Evolutionary conservation across 2,329 filamentous ascomycete genomes (phyloP), one percentile per base, ranked within the genome.

Genomic region (Penicillium brevicompactum): DNA sequence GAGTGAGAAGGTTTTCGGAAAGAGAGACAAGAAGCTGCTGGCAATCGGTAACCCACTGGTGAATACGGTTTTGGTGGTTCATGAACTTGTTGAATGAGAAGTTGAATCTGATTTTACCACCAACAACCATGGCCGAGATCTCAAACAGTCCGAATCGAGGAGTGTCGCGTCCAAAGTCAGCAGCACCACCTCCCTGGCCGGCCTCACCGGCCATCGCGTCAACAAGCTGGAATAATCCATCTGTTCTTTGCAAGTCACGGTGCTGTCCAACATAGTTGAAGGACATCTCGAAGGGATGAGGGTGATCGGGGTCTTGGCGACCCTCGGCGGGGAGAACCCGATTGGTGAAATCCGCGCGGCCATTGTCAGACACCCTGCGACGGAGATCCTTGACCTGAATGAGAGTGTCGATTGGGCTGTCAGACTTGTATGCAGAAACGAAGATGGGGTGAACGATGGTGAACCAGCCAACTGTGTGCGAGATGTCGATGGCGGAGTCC

Each of bases 81-180:
- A 82, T 81, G 30, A 73, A 66, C 13, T 72, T 70, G 59, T 82
- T 82, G 67, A 79, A 82, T 0, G 79, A 78, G 62, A 83, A 82
- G 0, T 75, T 76, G 49, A 82, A 78, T 8, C 78, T 75, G 22
- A 83, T 70, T 13, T 67, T 68, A 0, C 77, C 79, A 48, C 76
- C 72, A 13, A 77, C 76, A 3, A 81, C 74, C 49, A 80, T 76
- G 1, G 80, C 80, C 0, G 79, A 80, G 37, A 82, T 80, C 57
- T 84, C 81, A 53, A 84, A 80, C 0, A 83, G 69, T 4, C 75
- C 78, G 56, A 80, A 79, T 3, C 78, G 74, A 9, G 76, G 77
- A 10, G 78, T 77, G 4, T 72, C 63, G 37, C 70, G 64, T 8
- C 78, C 78, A 45, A 79, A 76, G 55, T 81, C 78, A 5, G 76